Conservation (phyloP, 192 early-diverging fungal genomes). For the Podila clonocystis region DNA sequence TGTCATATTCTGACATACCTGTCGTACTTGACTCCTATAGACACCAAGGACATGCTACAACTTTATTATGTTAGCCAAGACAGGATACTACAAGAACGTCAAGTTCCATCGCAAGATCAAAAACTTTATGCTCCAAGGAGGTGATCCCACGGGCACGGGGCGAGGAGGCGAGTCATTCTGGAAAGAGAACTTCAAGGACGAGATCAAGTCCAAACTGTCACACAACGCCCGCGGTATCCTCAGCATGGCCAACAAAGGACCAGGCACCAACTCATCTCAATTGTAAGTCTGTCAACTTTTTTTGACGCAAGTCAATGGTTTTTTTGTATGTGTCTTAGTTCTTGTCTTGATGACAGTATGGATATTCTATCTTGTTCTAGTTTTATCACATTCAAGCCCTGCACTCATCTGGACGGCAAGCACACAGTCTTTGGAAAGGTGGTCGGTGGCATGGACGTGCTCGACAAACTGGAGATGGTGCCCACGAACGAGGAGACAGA, state of each 20-base stretch:
- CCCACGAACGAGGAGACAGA: constrained; percentile 76
- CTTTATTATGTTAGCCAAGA: constrained; percentile 87
- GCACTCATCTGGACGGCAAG: constrained; percentile 79
- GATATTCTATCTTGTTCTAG: constrained; percentile 48
- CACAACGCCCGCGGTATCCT: constrained; percentile 88
- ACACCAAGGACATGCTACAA: constrained; percentile 93
- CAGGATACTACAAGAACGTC: constrained; percentile 85
- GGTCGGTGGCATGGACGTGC: constrained; percentile 85
- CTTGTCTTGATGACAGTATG: constrained; percentile 23
- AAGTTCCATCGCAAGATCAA: constrained; percentile 89
- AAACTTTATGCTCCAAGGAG: constrained; percentile 99
- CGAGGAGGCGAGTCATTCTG: constrained; percentile 84
- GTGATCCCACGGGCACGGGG: constrained; percentile 95
- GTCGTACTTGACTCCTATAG: constrained; percentile 1
- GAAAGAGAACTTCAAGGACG: constrained; percentile 75
- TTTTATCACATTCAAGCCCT: constrained; percentile 75
- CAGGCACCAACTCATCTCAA: constrained; percentile 89
- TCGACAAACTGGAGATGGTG: constrained; percentile 82
- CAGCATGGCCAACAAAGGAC: constrained; percentile 96
- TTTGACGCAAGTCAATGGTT: not conserved
- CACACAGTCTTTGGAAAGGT: constrained; percentile 96
- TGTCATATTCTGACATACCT: no score
- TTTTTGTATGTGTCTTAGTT: constrained; percentile 6
- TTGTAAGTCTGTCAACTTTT: constrained; percentile 56
- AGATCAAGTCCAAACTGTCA: constrained; percentile 70